These are phyloP conservation scores for Jatropha podagrica DNA, from an alignment of 441 rosid genomes.

Conservation along the genomic window DNA sequence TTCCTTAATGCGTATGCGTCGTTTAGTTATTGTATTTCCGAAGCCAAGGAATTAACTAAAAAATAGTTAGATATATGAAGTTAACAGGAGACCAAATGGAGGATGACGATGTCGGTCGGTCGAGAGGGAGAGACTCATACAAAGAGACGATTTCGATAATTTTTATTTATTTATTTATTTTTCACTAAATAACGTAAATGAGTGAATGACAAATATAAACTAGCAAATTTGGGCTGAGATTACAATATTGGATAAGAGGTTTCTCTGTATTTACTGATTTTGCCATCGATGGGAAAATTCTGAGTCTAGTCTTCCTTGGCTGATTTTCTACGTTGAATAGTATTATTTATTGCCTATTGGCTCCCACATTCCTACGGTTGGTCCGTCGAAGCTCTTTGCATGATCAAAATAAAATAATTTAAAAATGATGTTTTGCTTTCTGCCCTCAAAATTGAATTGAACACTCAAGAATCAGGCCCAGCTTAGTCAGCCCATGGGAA, in stretches of 20 bases:
- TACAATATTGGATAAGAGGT: not conserved
- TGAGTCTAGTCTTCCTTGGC: no score
- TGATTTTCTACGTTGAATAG: no score
- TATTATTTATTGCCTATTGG: no score
- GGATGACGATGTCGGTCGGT: constrained; percentile 4
- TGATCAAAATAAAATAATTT: no score
- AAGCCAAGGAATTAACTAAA: not conserved
- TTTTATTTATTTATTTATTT: not conserved
- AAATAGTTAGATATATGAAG: not conserved
- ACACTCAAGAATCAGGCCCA: no score
- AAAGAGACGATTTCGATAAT: no score
- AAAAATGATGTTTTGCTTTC: no score
- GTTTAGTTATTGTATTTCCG: not conserved
- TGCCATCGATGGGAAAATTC: not conserved
- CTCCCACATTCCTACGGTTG: no score
- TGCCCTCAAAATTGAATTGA: no score
- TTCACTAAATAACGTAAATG: not conserved
- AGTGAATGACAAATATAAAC: not conserved
- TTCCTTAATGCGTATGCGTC: not conserved
- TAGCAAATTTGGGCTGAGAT: not conserved
- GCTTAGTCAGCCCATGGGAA: no score
- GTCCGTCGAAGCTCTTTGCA: no score
- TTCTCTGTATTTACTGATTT: not conserved
- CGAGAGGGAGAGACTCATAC: no score
- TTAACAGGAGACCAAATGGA: not conserved